Conservation (phyloP, 768 basidiomycete species). For the Holtermannia corniformis region DNA sequence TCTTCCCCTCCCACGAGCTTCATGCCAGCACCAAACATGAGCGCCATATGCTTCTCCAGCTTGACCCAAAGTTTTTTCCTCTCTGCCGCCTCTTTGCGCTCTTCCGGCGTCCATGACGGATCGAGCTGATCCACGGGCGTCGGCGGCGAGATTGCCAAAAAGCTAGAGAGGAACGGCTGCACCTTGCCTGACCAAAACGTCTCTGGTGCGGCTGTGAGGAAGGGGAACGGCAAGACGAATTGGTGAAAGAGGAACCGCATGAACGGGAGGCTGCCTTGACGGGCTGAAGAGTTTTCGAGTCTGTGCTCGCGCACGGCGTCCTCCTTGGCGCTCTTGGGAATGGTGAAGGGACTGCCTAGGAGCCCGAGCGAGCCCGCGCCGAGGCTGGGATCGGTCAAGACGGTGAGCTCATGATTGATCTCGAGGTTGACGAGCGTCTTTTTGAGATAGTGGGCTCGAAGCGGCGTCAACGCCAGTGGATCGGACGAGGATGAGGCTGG, state of each 20-base stretch:
- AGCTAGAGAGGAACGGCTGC: conserved; percentile 80
- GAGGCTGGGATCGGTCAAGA: conserved; percentile 46
- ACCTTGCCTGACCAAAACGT: conserved; percentile 91
- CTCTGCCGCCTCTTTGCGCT: conserved; percentile 43
- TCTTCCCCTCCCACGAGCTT: conserved; percentile 68
- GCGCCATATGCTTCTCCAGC: conserved; percentile 70
- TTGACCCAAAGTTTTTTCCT: conserved; percentile 63
- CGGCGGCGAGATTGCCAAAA: conserved; percentile 52
- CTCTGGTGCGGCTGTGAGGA: conserved; percentile 77
- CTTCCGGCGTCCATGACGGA: conserved; percentile 27
- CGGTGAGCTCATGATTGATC: conserved; percentile 66
- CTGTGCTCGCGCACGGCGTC: conserved; percentile 14
- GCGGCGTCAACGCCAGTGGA: conserved; percentile 56
- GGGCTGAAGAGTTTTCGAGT: conserved; percentile 5
- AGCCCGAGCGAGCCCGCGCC: conserved; percentile 56
- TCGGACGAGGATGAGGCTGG: conserved; percentile 3
- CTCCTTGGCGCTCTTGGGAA: conserved; percentile 20
- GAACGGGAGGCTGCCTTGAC: conserved; percentile 65
- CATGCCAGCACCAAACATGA: conserved; percentile 71
- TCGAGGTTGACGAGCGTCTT: conserved; percentile 85
- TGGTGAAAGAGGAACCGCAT: conserved; percentile 82
- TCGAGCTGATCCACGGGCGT: conserved; percentile 20
- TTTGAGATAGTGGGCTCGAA: conserved; percentile 96
- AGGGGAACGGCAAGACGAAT: conserved; percentile 89
- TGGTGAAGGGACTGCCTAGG: conserved; percentile 79